Base-by-base conservation (phyloP, 345 rosid genomes). In the Acer yangbiense region DNA sequence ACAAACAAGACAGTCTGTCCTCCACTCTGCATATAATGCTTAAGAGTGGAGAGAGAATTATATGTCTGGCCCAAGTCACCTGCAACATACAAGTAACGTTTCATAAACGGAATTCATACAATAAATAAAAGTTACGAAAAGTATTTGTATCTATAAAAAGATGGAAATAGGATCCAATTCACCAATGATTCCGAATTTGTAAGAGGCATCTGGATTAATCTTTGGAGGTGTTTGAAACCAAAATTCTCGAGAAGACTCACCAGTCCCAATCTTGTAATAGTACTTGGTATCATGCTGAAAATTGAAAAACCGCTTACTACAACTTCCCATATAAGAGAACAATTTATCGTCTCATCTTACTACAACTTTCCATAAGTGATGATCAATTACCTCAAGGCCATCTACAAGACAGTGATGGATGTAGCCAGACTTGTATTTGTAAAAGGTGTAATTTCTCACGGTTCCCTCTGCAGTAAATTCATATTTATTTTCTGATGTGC, bases 11-110 rank as follows among this genome's bases (percentile, higher is more conserved):
- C 95, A 71, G 97, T 80, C 67, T 91, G 88, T 64, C 94, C 97
- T 83, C 90, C 95, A 84, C 94, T 92, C 76, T 89, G 82, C 94
- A 94, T 85, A 82, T 88, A 94, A 78, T 94, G 98, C 80, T 96
- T 89, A 71, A 94, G 85, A 29, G 99, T 94, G 65, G 99, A 92
- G 35, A 92, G 84, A 68, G 99, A 96, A 86, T 96, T 96, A 84
- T 83, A 91, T 46, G 99, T 96, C 82, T 96, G 99, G 25, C 99
- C 99, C 85, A 96, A 74, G 83, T 96, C 99, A 80, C 98, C 99
- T 96, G 81, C 79, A 77, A 77, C 35, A 65, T 25, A 76, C 20
- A 83, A 72, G 29, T 68, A 67, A 17, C 21, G 48, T 65, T 60
- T 64, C 46, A 55, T 54, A 27, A 52, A n/a, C 17, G 65, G 46